Conservation (phyloP, 768 basidiomycete species). For the Tulasnella sp. region DNA sequence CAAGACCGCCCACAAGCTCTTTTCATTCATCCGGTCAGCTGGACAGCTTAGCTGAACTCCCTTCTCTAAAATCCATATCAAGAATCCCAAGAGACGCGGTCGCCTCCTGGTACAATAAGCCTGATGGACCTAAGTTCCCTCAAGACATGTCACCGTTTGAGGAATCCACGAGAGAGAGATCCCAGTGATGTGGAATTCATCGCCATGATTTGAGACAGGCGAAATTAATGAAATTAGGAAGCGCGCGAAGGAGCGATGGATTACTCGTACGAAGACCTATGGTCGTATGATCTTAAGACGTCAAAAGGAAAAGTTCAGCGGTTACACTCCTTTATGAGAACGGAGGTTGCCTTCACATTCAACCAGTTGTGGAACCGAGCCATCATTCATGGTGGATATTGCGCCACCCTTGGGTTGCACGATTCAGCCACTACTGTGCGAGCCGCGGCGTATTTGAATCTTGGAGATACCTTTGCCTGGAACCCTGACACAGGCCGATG, state of each 20-base stretch:
- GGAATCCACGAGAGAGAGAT: no score
- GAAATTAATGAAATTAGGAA: conserved; percentile 17
- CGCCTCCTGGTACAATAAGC: no score
- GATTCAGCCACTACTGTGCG: neutral
- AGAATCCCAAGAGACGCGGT: no score
- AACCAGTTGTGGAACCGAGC: conserved; percentile 27
- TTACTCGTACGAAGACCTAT: conserved; percentile 27
- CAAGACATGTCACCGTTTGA: no score
- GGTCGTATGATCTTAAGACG: conserved; percentile 29
- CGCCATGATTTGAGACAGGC: no score
- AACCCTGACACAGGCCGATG: conserved; percentile 22
- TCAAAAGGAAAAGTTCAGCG: conserved; percentile 24
- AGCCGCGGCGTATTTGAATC: conserved; percentile 29
- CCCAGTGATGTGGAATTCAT: no score
- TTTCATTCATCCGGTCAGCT: no score
- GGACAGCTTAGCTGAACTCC: no score
- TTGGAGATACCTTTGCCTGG: conserved; percentile 32
- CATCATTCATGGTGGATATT: conserved; percentile 34
- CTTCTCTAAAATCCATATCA: no score
- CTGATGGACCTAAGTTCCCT: no score
- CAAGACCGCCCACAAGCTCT: no score
- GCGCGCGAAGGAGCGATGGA: conserved; percentile 20
- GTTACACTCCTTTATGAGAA: conserved; percentile 27
- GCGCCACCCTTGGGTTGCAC: conserved; percentile 13
- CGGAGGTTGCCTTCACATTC: conserved; percentile 26